Conservation (phyloP, 2,329 filamentous ascomycete genomes). For the Ascochyta koolunga region DNA sequence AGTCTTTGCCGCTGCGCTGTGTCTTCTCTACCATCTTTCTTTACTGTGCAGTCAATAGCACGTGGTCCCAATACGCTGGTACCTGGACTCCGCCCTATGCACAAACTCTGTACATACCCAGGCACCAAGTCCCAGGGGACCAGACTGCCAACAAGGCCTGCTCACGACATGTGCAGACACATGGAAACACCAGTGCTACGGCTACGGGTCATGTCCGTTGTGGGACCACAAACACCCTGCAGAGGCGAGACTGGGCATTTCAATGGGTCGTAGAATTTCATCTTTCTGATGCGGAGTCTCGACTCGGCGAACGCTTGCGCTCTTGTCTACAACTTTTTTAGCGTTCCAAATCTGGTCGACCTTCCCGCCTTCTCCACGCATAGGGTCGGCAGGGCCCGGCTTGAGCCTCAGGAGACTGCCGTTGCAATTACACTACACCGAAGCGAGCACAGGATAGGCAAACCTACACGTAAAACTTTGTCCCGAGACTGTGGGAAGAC, state of each 20-base stretch:
- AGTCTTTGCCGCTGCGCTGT: too few species aligned
- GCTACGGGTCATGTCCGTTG: neutral
- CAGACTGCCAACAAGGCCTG: neutral
- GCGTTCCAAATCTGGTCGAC: neutral
- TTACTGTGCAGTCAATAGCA: neutral
- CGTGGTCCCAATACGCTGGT: neutral
- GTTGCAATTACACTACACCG: neutral
- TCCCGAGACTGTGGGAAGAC: neutral
- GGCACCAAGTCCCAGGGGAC: neutral
- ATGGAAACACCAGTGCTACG: conserved; percentile 1
- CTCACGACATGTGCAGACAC: neutral
- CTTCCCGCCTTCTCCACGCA: neutral
- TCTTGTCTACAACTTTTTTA: neutral
- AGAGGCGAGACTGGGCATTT: neutral
- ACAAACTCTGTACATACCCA: neutral
- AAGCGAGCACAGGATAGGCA: conserved; percentile 12
- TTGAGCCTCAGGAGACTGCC: conserved; percentile 10
- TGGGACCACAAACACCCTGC: neutral
- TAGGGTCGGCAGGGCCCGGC: conserved; percentile 10
- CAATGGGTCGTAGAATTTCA: conserved; percentile 4
- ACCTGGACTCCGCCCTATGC: neutral
- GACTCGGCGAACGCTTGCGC: neutral
- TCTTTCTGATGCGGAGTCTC: conserved; percentile 3
- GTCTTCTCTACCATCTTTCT: too few species aligned
- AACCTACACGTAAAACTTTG: conserved; percentile 3